Conservation (phyloP, 2,329 filamentous ascomycete genomes). For the Penicillium paneum region DNA sequence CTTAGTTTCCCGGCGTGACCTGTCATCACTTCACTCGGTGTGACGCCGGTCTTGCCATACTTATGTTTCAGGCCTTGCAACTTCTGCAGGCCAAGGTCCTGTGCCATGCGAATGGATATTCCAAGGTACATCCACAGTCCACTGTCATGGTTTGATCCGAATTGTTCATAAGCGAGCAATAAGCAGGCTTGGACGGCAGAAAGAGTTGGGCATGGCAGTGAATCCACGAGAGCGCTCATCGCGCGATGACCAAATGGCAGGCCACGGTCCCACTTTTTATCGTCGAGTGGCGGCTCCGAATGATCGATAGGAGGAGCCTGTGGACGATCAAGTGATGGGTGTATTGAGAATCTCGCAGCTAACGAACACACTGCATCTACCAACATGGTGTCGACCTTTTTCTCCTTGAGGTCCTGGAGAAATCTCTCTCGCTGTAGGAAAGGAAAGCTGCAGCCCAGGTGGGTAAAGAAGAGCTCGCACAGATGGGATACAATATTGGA, state of each 20-base stretch:
- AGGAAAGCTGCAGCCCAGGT: conserved; percentile 81
- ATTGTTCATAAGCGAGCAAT: conserved; percentile 82
- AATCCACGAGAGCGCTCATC: conserved; percentile 77
- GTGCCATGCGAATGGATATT: conserved; percentile 77
- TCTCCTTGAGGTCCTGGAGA: conserved; percentile 71
- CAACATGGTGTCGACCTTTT: conserved; percentile 76
- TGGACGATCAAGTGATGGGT: conserved; percentile 50
- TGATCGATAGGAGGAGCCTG: conserved; percentile 52
- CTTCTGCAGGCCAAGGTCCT: conserved; percentile 78
- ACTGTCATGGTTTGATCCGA: conserved; percentile 83
- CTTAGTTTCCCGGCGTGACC: conserved; percentile 42
- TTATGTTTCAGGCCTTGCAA: conserved; percentile 66
- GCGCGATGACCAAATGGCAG: conserved; percentile 76
- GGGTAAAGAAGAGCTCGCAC: conserved; percentile 74
- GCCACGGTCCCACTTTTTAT: conserved; percentile 64
- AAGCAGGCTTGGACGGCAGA: conserved; percentile 80
- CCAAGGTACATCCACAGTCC: conserved; percentile 93
- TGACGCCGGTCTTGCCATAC: conserved; percentile 53
- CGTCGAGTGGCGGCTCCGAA: conserved; percentile 30
- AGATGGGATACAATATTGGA: conserved; percentile 73
- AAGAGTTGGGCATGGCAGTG: conserved; percentile 76
- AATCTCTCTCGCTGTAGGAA: conserved; percentile 74
- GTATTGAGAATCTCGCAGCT: conserved; percentile 72
- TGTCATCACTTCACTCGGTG: conserved; percentile 54
- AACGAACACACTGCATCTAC: conserved; percentile 83